Evolutionary conservation across 1,284 basidiomycete species (phyloP), one percentile per base, ranked within the genome.

Genomic region (Leccinum holopus): DNA sequence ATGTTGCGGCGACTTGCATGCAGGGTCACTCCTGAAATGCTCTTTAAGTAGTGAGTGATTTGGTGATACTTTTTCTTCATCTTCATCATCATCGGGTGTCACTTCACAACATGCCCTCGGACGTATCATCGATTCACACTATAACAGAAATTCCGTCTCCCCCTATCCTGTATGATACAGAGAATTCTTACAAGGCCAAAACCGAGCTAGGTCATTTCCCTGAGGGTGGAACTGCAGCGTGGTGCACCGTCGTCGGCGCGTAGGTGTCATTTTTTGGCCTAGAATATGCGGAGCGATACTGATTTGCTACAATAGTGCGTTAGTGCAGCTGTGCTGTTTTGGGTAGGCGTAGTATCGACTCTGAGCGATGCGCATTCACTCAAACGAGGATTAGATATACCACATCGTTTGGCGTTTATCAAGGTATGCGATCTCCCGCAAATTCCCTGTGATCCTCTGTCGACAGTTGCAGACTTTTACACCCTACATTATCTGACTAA

Each of bases 401-500:
- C 3, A 0, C 63, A 6, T 66, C 75, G 10, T 73, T 68, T 57
- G 73, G 73, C 1, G 68, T 73, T 32, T 75, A 74, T 63, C 70
- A 73, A 68, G 66, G 82, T 74, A 62, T 39, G 41, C 7, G 10
- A 5, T 1, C 18, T 41, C 16, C 5, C 16, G 0, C 6, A 25
- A 25, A 39, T 33, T 8, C n/a, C 2, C 33, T 21, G 35, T 55
- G 21, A n/a, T n/a, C 35, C 21, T 37, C 8, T 39, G 44, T 33
- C 60, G 44, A 68, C 30, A 2, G 47, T 0, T 32, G 2, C 53
- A 73, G 72, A 74, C 30, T 75, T 65, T 60, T 76, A 75, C 39
- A 69, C 69, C n/a, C 59, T 65, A 8, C 61, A 68, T 56, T 75
- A 75, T 60, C 72, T 80, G 1, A 76, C 59, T 0, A 63, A 74